Base-by-base conservation (phyloP, 2,329 filamentous ascomycete genomes). In the Atkinsonella hypoxylon region DNA sequence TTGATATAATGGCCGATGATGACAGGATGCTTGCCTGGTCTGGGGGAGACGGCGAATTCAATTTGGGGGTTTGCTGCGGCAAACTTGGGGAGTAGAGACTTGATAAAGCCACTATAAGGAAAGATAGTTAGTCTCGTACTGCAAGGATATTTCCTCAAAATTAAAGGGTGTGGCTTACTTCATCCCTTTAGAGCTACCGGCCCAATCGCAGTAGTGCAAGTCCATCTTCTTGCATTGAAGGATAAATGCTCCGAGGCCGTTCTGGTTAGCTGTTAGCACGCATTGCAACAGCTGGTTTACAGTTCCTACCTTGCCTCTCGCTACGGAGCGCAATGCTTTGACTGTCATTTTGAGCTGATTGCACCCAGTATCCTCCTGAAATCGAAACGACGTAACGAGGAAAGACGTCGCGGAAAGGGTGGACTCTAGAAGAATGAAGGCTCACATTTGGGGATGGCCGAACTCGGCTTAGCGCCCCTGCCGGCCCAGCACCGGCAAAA, bases 201-300 rank as follows among this genome's bases (percentile, higher is more conserved):
- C 88, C 81, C 86, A 90, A 77, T 97, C 89, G 75, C 93, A 97
- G 75, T 95, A 98, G 73, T 95, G 87, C 64, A 98, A 88, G 68
- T 95, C 88, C 67, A 98, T 76, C 65, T 85, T 87, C 76, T 89
- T 95, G 82, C 93, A 98, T 75, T 95, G 91, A 52, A 96, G 81
- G 70, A 98, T 88, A 75, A 97, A 97, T 66, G 90, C 87, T 62
- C 91, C 91, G 59, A 97, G 78, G 77, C 93, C 93, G 74, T 98
- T 97, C 90, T 97, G 34, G 7, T 43, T 3, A 34, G 39, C 26
- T 42, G 53, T 61, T 45, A 60, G 63, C 51, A 7, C 42, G 39
- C 7, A 17, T n/a, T 22, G 22, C 22, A 38, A 18, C 12, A 34
- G 30, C 31, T 42, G 32, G 1, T 34, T 26, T 13, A 15, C 20